Conservation (phyloP, 2,329 filamentous ascomycete species). For the Pseudogymnoascus sp. region DNA sequence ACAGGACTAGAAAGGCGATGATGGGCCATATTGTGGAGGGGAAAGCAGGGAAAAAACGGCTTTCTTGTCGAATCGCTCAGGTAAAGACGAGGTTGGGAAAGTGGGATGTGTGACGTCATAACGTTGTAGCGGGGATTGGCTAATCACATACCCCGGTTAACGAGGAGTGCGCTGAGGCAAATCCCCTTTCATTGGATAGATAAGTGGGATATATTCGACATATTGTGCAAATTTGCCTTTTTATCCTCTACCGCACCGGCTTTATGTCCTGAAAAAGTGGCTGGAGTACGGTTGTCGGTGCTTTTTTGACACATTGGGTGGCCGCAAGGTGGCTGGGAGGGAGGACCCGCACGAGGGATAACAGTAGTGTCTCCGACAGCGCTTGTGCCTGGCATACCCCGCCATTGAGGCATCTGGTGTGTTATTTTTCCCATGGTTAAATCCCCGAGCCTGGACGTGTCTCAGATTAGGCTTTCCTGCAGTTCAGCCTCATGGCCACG, state of each 20-base stretch:
- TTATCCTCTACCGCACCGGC: not conserved
- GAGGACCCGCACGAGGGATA: not conserved
- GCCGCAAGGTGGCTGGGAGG: not conserved
- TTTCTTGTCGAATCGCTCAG: not conserved
- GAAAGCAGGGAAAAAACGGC: not conserved
- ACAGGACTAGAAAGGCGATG: not conserved
- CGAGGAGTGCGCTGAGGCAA: not conserved
- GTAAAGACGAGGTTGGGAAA: conserved; percentile 1
- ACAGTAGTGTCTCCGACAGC: not conserved
- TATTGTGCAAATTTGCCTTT: not conserved
- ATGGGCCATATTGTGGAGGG: not conserved
- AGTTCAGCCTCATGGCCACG: not conserved
- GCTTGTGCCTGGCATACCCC: not conserved
- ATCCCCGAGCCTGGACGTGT: not conserved
- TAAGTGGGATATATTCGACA: not conserved
- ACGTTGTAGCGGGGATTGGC: not conserved
- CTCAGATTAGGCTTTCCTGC: not conserved
- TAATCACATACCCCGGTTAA: not conserved
- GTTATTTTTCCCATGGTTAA: not conserved
- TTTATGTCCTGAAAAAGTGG: not conserved
- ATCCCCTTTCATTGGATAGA: not conserved
- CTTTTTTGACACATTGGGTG: not conserved
- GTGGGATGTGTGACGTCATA: conserved; percentile 2
- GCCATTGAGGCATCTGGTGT: not conserved
- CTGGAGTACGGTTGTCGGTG: not conserved